phyloP scores from a whole-genome alignment of 257 asterid species.

The Solanum pinnatisectum region DNA sequence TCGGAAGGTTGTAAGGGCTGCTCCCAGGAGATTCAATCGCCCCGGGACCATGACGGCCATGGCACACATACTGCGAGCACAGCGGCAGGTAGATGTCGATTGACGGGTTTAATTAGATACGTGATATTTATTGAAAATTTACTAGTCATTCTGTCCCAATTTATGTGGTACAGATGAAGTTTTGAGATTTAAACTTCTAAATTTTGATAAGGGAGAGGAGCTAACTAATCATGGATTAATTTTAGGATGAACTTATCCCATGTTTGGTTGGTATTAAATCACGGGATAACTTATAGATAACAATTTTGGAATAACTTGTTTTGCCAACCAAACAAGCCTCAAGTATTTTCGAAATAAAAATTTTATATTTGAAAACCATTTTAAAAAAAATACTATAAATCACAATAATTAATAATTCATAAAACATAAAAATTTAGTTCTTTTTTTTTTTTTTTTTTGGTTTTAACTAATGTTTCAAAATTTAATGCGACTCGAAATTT shows the following conservation, averaged over 20 bases:
- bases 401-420: no score
- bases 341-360: neutral
- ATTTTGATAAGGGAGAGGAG: no score
- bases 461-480: neutral
- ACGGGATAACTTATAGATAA: neutral
- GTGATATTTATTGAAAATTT: neutral
- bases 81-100: conserved; percentile 15
- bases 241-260: neutral
- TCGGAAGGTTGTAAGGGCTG: conserved; percentile 14
- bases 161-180: no score
- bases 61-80: conserved; percentile 44
- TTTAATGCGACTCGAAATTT: neutral
- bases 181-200: neutral
- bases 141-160: neutral
- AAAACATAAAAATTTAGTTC: neutral
- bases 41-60: conserved; percentile 38
- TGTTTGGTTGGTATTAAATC: no score
- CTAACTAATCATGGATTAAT: neutral
- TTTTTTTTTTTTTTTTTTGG: no score
- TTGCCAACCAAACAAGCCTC: neutral
- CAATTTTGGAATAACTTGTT: neutral
- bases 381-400: no score
- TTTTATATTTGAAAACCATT: no score
- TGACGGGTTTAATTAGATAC: neutral
- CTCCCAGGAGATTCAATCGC: conserved; percentile 13